Base-by-base conservation (phyloP, 2,329 filamentous ascomycete species). In the Cytospora leucostoma region DNA sequence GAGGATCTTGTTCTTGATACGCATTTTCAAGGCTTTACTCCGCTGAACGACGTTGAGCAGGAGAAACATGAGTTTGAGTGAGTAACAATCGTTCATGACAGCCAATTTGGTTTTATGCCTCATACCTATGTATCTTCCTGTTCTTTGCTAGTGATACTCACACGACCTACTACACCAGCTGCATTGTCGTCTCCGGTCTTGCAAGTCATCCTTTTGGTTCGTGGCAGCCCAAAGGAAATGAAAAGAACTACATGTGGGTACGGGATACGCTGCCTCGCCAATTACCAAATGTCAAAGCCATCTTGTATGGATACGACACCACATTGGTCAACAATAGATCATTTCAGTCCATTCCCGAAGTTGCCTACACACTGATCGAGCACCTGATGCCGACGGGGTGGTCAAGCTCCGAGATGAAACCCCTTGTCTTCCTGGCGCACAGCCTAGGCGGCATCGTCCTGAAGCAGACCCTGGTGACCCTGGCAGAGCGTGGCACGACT, bases 391-490 rank as follows among this genome's bases (percentile, higher is more conserved):
- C 67, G 6, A 60, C 62, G 40, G 67, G 68, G 3, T 70, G 67
- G 68, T 33, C 33, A 7, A 58, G 58, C 10, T 56, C 56, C 4
- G 59, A 51, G 10, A 65, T 65, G 17, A 71, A 69, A 32, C 68
- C 65, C 5, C 37, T 71, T 4, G 21, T 68, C 1, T 73, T 73
- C 51, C 61, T 73, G 2, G 70, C 70, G 0, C 70, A 71, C 49
- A 72, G 71, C 54, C 64, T 73, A 12, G 71, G 70, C 13, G 71
- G 70, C n/a, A 62, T 73, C 8, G 59, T 73, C 1, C 37, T 71
- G 1, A 71, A 70, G 40, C 61, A 72, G 8, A 65, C 67, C 10
- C 61, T 71, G n/a, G 51, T 68, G 21, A 53, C 59, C 15, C 52
- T 71, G 17, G 66, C 67, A 50, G 62, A 55, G 4, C 34, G 55